These are phyloP conservation scores for Ophiocordyceps camponoti-floridani DNA, from an alignment of 2,329 filamentous ascomycete genomes.

Conservation along the genomic window DNA sequence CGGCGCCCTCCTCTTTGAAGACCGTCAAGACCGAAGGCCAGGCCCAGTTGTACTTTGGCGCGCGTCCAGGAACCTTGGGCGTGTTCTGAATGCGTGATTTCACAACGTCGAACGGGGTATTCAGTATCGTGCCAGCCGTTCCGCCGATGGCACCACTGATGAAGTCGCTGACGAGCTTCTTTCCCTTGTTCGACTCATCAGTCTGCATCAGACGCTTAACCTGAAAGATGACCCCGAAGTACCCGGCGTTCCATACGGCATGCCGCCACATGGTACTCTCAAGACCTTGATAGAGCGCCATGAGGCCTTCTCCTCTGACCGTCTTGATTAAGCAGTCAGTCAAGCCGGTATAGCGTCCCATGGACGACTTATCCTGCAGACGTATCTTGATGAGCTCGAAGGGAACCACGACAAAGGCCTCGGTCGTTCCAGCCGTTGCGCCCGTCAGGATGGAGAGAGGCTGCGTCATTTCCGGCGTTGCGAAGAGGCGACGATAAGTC, in stretches of 20 bases:
- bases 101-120: constrained; percentile 93
- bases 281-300: constrained; percentile 90
- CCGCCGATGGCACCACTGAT: constrained; percentile 77
- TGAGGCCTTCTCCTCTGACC: constrained; percentile 60
- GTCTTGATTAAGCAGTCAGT: constrained; percentile 69
- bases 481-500: constrained; percentile 79
- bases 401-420: constrained; percentile 91
- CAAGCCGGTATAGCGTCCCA: constrained; percentile 72
- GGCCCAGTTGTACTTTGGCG: constrained; percentile 98
- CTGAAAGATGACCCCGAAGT: constrained; percentile 98
- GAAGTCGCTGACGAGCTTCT: constrained; percentile 71
- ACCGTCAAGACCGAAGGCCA: constrained; percentile 76
- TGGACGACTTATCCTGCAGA: constrained; percentile 86
- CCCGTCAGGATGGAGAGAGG: constrained; percentile 82
- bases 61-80: constrained; percentile 58
- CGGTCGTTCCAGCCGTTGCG: constrained; percentile 85
- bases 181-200: constrained; percentile 56
- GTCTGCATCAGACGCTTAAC: constrained; percentile 70
- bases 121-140: constrained; percentile 73
- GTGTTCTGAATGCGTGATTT: constrained; percentile 97
- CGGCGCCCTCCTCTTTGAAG: constrained; percentile 82
- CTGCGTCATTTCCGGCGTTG: constrained; percentile 76
- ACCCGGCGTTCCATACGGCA: constrained; percentile 75
- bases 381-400: constrained; percentile 99
- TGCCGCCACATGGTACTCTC: constrained; percentile 96